These are phyloP conservation scores for Nymphaea colorata DNA, from an alignment of 164 flowering plant genomes.

Conservation along the genomic window DNA sequence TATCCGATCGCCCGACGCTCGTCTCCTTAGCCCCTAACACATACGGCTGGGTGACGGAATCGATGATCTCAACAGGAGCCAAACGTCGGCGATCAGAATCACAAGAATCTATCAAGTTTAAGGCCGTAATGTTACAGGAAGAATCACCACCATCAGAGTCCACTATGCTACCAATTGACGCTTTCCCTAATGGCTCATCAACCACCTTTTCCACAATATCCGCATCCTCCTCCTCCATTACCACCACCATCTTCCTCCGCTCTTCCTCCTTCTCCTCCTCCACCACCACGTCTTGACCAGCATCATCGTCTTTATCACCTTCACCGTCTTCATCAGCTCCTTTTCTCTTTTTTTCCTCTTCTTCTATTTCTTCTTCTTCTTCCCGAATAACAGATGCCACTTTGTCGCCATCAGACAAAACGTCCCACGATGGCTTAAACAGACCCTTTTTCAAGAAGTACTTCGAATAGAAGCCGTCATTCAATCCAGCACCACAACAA, in stretches of 20 bases:
- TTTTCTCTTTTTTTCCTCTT: neutral
- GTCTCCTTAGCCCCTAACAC: neutral
- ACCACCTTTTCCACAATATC: conserved; percentile 4
- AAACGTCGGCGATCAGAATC: neutral
- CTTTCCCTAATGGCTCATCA: neutral
- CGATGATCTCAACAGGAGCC: neutral
- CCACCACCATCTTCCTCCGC: conserved; percentile 1
- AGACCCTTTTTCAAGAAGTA: conserved; percentile 13
- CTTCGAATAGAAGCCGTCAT: conserved; percentile 20
- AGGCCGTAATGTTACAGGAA: neutral
- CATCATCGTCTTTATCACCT: conserved; percentile 6
- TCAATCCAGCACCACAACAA: conserved; percentile 50
- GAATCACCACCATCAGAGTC: neutral
- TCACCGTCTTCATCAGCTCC: conserved; percentile 12
- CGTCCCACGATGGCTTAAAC: conserved; percentile 44
- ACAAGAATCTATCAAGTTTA: neutral
- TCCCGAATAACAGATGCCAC: conserved; percentile 18
- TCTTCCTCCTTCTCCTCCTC: conserved; percentile 8
- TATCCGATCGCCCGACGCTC: neutral
- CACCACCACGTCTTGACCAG: conserved; percentile 9
- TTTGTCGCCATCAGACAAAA: conserved; percentile 36
- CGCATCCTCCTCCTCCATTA: conserved; percentile 5
- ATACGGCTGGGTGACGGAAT: neutral
- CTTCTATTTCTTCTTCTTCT: conserved; percentile 12
- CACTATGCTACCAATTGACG: neutral